These are phyloP conservation scores for Neonectria sp. DNA, from an alignment of 2,329 filamentous ascomycete species.

Conservation along the genomic window DNA sequence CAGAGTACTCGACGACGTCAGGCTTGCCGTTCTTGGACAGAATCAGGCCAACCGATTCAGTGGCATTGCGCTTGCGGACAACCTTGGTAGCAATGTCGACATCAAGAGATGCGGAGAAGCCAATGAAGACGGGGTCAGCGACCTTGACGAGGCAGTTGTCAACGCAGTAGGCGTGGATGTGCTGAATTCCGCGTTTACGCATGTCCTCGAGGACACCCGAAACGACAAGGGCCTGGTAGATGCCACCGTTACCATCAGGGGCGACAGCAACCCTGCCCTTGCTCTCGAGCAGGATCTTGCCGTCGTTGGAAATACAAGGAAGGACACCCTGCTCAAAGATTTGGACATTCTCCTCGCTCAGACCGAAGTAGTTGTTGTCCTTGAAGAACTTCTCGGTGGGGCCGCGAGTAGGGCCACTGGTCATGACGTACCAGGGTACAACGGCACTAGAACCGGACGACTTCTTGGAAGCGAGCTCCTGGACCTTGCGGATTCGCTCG, in stretches of 20 bases:
- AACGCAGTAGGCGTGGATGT: constrained; percentile 98
- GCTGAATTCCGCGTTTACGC: constrained; percentile 89
- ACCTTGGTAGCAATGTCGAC: constrained; percentile 99
- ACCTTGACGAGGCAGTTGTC: constrained; percentile 99
- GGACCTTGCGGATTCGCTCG: constrained; percentile 90
- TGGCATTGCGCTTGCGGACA: constrained; percentile 97
- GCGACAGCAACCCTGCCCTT: constrained; percentile 95
- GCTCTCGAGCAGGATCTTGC: constrained; percentile 94
- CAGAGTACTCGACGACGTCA: constrained; percentile 98
- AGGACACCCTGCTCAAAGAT: constrained; percentile 98
- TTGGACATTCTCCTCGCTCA: constrained; percentile 86
- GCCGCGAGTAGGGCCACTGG: constrained; percentile 91
- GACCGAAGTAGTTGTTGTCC: constrained; percentile 91
- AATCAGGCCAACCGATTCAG: constrained; percentile 95
- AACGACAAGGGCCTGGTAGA: constrained; percentile 91
- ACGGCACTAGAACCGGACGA: constrained; percentile 70
- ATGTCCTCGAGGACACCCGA: constrained; percentile 90
- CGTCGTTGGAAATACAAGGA: constrained; percentile 96
- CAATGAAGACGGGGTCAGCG: constrained; percentile 96
- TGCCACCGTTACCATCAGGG: constrained; percentile 96
- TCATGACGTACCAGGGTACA: constrained; percentile 99
- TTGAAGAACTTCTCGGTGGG: constrained; percentile 96
- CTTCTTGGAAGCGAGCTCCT: constrained; percentile 83
- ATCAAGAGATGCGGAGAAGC: constrained; percentile 88
- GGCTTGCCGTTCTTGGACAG: constrained; percentile 95